These are phyloP conservation scores for Venturia pyrina DNA, from an alignment of 2,329 filamentous ascomycete species.

Conservation along the genomic window DNA sequence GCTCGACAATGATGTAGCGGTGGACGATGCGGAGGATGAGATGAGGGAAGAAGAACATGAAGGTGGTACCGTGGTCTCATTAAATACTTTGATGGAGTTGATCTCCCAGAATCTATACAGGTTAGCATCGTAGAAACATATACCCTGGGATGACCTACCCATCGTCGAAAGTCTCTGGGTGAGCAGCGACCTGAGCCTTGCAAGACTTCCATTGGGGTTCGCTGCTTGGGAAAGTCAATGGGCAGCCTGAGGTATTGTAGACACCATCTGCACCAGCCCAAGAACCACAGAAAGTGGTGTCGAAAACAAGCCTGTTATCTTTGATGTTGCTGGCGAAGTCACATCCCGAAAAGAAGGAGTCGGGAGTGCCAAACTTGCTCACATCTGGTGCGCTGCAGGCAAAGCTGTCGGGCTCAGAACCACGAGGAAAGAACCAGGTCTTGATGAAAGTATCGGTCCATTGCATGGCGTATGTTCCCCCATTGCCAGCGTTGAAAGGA, in stretches of 20 bases:
- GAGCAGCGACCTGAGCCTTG: constrained; percentile 23
- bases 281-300: constrained; percentile 31
- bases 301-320: constrained; percentile 30
- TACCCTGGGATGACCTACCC: background rate
- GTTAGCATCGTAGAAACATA: background rate
- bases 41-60: constrained; percentile 23
- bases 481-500: constrained; percentile 15
- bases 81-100: constrained; percentile 30
- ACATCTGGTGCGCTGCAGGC: constrained; percentile 44
- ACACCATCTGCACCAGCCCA: constrained; percentile 23
- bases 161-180: constrained; percentile 18
- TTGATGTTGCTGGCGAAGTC: constrained; percentile 27
- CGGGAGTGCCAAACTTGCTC: constrained; percentile 49
- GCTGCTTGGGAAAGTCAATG: constrained; percentile 15
- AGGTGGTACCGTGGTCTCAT: constrained; percentile 22
- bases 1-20: background rate
- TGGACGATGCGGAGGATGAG: background rate
- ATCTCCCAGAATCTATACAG: constrained; percentile 30
- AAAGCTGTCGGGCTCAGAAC: constrained; percentile 31
- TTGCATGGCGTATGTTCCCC: constrained; percentile 27
- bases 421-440: constrained; percentile 19
- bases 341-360: constrained; percentile 50
- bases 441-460: constrained; percentile 18
- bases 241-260: constrained; percentile 22
- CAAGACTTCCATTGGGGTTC: constrained; percentile 20